Base-by-base conservation (phyloP, 169 alveolate genomes). In the Fabrea salina region DNA sequence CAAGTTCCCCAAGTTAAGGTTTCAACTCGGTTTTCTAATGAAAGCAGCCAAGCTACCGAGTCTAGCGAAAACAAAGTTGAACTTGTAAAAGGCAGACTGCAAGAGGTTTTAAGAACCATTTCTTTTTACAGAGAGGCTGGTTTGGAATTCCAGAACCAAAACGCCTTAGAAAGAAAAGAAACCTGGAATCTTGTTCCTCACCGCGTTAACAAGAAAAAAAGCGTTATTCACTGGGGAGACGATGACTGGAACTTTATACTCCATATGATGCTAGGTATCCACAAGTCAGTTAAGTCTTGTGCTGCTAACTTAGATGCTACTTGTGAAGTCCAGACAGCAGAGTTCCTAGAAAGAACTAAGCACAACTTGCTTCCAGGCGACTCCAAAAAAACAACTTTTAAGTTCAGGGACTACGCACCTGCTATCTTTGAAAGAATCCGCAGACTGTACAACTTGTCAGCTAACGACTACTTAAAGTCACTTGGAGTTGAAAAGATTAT, bases 401-500 rank as follows among this genome's bases (percentile, higher is more conserved):
- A 82, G 51, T 91, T 91, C 44, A 54, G 57, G 51, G 96, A 91
- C 54, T 91, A 91, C 83, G 94, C 93, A 22, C 96, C 96, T 3
- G 50, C 78, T 44, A 79, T 94, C 8, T 94, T 94, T 80, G 87
- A 91, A 49, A 79, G 82, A 30, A 89, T 91, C 13, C 75, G 97
- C 67, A 80, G 79, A 78, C 79, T 78, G 35, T 88, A 80, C 68
- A 83, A 86, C 1, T 86, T 92, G 39, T 83, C 85, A 43, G 85
- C 86, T 66, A 92, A 90, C 25, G 80, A 81, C 30, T 94, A 92
- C 80, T 82, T 94, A 5, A 83, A 80, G 47, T 85, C 94, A n/a
- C 82, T 94, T 19, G 95, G 96, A 7, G 96, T 96, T 4, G 95
- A 94, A 80, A 89, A 89, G 41, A 86, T 92, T 47, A 79, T 94